Evolutionary conservation across 257 asterid species (phyloP).

Genomic region (Gentiana dahurica): DNA sequence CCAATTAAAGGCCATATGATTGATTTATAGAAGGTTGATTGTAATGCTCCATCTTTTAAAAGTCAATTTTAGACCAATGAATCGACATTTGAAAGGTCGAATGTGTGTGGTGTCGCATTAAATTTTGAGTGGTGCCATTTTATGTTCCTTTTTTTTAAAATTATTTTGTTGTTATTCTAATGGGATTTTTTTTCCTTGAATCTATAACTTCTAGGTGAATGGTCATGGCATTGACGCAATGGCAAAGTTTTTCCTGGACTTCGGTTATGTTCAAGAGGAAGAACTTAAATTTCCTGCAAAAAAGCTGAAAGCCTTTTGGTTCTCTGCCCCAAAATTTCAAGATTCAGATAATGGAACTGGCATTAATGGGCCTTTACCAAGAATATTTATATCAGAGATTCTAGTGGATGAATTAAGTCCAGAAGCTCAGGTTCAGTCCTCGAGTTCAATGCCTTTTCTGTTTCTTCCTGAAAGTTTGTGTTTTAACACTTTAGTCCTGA

Average conservation of each 20-base stretch:
- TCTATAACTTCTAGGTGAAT: conserved; percentile 34
- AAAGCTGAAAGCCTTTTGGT: conserved; percentile 90
- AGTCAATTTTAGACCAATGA: background rate
- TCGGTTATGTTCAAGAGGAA: conserved; percentile 71
- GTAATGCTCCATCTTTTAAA: too few species aligned
- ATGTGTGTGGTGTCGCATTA: background rate
- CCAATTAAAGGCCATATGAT: background rate
- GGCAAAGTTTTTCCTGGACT: conserved; percentile 69
- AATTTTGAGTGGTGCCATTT: background rate
- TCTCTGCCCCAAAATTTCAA: conserved; percentile 52
- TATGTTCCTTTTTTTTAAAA: background rate
- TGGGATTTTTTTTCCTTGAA: background rate
- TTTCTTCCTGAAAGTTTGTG: too few species aligned
- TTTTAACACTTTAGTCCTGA: too few species aligned
- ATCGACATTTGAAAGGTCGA: too few species aligned
- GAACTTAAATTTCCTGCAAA: conserved; percentile 90
- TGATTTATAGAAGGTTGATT: too few species aligned
- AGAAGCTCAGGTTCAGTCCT: conserved; percentile 60
- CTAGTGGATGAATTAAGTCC: conserved; percentile 81
- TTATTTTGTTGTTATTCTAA: too few species aligned
- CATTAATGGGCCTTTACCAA: conserved; percentile 75
- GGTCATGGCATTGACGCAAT: conserved; percentile 85
- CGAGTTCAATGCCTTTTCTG: background rate
- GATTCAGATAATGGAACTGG: conserved; percentile 32
- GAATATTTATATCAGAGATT: conserved; percentile 92